These are phyloP conservation scores for Pinus tabuliformis DNA, from an alignment of 75 land plant species.

Conservation along the genomic window DNA sequence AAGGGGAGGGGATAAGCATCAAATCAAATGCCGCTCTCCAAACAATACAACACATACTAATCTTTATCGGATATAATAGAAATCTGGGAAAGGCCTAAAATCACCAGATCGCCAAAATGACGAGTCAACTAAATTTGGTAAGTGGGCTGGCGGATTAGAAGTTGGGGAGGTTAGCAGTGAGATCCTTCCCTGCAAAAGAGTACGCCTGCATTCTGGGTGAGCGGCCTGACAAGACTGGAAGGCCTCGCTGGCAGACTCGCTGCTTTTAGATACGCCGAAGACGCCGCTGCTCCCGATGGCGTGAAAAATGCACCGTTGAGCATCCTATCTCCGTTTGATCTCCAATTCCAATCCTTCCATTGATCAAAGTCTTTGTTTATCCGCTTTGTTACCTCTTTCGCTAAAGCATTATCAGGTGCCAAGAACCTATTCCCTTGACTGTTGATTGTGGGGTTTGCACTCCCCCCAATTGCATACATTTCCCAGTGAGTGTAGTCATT, in stretches of 20 bases:
- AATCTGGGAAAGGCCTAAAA: no score
- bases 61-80: no score
- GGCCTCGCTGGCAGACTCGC: background rate
- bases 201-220: constrained; percentile 54
- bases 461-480: constrained; percentile 52
- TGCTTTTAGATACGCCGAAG: no score
- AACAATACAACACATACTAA: no score
- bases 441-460: constrained; percentile 32
- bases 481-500: constrained; percentile 37
- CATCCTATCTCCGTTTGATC: constrained; percentile 68
- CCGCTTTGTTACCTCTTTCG: constrained; percentile 74
- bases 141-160: no score
- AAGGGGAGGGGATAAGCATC: no score
- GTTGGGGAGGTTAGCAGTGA: background rate
- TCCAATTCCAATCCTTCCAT: constrained; percentile 80
- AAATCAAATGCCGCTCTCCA: no score
- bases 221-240: constrained; percentile 30
- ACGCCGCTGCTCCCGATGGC: constrained; percentile 39
- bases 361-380: constrained; percentile 44
- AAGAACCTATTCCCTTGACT: constrained; percentile 39
- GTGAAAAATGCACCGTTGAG: constrained; percentile 82
- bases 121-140: no score
- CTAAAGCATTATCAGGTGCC: constrained; percentile 17
- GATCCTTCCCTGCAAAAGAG: background rate
- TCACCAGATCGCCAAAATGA: no score